Percentiles rank a stretch among this genome's conserved stretches.
Conservation (phyloP, 805 yeast species). For the Sugiyamaella lignohabitans region DNA sequence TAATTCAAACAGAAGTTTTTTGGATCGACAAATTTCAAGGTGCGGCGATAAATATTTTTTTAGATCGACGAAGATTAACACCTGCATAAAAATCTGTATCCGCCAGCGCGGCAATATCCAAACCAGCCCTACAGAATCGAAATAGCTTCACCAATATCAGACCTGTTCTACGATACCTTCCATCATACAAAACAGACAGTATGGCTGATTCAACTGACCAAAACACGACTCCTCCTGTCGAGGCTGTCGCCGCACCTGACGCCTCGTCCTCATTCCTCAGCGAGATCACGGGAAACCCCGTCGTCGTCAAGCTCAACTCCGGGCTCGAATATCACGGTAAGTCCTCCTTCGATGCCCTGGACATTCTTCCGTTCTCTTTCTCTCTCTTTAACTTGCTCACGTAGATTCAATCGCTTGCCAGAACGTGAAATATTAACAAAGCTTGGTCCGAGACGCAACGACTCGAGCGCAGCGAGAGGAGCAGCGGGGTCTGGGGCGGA, state of each 20-base stretch:
- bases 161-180: too few relatives aligned
- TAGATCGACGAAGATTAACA: neutral
- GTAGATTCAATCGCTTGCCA: too few relatives aligned
- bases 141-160: too few relatives aligned
- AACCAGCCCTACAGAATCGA: too few relatives aligned
- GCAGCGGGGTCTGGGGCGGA: too few relatives aligned
- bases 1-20: neutral
- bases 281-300: conserved; percentile 71
- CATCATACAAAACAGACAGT: too few relatives aligned
- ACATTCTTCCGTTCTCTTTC: too few relatives aligned
- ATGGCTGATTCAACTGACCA: neutral
- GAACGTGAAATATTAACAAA: too few relatives aligned
- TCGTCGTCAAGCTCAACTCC: conserved; percentile 75
- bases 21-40: neutral
- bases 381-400: too few relatives aligned
- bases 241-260: conserved; percentile 11
- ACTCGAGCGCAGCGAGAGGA: too few relatives aligned
- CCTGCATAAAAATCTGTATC: neutral
- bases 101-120: neutral
- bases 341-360: conserved; percentile 12
- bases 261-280: conserved; percentile 73
- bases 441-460: too few relatives aligned
- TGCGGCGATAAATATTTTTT: neutral
- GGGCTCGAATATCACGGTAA: conserved; percentile 78
- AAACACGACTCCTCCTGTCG: neutral